Conservation (phyloP, 2,329 filamentous ascomycete species). For the Pestalotiopsis sp. region DNA sequence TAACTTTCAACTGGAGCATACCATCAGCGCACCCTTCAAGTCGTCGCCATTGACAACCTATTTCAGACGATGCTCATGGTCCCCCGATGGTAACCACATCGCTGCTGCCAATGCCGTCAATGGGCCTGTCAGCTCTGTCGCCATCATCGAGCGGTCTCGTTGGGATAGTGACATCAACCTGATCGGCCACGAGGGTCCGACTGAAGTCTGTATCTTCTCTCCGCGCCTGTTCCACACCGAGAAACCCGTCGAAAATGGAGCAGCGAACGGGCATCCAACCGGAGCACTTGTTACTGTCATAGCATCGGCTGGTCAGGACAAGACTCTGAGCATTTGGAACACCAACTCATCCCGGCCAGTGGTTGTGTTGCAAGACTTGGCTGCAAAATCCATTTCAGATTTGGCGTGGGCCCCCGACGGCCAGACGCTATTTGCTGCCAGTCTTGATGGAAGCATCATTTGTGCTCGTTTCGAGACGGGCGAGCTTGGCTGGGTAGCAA, state of each 20-base stretch:
- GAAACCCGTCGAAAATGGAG: slow-evolving; percentile 60
- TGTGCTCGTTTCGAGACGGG: slow-evolving; percentile 80
- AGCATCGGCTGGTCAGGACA: slow-evolving; percentile 95
- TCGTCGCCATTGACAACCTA: slow-evolving; percentile 95
- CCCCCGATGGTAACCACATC: slow-evolving; percentile 94
- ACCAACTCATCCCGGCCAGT: slow-evolving; percentile 92
- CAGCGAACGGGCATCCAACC: slow-evolving; percentile 50
- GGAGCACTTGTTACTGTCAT: slow-evolving; percentile 81
- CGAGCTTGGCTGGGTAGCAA: slow-evolving; percentile 87
- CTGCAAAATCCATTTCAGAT: slow-evolving; percentile 91
- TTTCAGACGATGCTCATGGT: slow-evolving; percentile 96
- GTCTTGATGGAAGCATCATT: slow-evolving; percentile 87
- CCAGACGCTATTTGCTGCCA: slow-evolving; percentile 81
- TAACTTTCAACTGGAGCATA: slow-evolving; percentile 95
- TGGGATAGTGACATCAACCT: slow-evolving; percentile 98
- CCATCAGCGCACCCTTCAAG: slow-evolving; percentile 80
- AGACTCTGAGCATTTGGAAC: slow-evolving; percentile 96
- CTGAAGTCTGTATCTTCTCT: slow-evolving; percentile 96
- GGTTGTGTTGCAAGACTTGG: slow-evolving; percentile 86
- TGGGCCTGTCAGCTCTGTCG: slow-evolving; percentile 94
- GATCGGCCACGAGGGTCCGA: slow-evolving; percentile 95
- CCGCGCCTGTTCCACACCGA: slow-evolving; percentile 82
- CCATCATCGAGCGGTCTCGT: slow-evolving; percentile 86
- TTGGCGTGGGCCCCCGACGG: slow-evolving; percentile 93
- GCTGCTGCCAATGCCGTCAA: slow-evolving; percentile 97